Evolutionary conservation across 2,329 filamentous ascomycete genomes (phyloP).

Genomic region (Didymella keratinophila): DNA sequence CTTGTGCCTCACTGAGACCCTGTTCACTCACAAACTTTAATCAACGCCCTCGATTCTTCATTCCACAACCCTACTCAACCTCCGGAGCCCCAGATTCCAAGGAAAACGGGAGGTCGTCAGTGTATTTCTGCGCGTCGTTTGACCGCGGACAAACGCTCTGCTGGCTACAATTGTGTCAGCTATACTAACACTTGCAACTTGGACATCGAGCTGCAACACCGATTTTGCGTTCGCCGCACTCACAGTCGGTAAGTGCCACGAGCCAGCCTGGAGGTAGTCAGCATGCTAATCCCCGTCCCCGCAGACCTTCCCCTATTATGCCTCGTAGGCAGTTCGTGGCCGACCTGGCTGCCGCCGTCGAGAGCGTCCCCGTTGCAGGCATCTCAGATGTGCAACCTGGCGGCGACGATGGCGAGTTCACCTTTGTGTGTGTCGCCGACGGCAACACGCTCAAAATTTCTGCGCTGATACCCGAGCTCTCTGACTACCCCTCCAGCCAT

Average conservation of each 20-base stretch:
- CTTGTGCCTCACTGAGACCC: slow-evolving; percentile 1
- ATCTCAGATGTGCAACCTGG: slow-evolving; percentile 66
- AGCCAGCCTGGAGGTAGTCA: neutral
- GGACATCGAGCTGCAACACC: neutral
- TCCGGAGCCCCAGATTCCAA: too few relatives aligned
- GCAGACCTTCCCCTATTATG: slow-evolving; percentile 58
- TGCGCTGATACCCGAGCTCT: slow-evolving; percentile 57
- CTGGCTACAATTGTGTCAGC: too few relatives aligned
- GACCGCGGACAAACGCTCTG: too few relatives aligned
- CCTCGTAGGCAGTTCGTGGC: slow-evolving; percentile 69
- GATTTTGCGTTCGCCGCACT: slow-evolving; percentile 34
- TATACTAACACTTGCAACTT: neutral
- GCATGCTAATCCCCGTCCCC: too few relatives aligned
- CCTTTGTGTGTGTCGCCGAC: slow-evolving; percentile 58
- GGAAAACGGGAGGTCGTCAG: too few relatives aligned
- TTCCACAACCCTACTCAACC: neutral
- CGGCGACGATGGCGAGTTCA: slow-evolving; percentile 75
- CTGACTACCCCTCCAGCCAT: slow-evolving; percentile 66
- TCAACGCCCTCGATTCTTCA: neutral
- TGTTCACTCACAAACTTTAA: neutral
- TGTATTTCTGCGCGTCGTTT: too few relatives aligned
- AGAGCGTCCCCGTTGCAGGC: slow-evolving; percentile 52
- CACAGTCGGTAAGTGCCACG: slow-evolving; percentile 19
- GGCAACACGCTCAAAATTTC: slow-evolving; percentile 49
- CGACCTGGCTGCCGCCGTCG: slow-evolving; percentile 60